These are phyloP conservation scores for Phylloporus arenicola DNA, from an alignment of 768 basidiomycete genomes.

Conservation along the genomic window DNA sequence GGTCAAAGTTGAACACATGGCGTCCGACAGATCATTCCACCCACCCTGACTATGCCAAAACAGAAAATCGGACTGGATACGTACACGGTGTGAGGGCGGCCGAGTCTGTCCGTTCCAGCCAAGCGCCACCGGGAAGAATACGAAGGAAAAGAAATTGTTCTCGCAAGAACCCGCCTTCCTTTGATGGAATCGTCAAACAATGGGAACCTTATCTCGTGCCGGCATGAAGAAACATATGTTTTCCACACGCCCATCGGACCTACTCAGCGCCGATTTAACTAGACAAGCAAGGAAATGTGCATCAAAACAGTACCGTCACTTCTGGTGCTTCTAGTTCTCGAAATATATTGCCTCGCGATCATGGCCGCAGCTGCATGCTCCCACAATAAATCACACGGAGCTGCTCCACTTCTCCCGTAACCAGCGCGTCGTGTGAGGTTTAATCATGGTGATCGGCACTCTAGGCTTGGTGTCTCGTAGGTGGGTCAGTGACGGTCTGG, in stretches of 20 bases:
- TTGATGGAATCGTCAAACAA: not conserved
- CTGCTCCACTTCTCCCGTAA: not conserved
- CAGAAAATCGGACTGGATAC: not conserved
- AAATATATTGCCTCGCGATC: not conserved
- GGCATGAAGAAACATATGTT: constrained; percentile 6
- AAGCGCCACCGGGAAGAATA: not conserved
- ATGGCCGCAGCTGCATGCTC: not conserved
- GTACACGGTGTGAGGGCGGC: not conserved
- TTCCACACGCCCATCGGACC: constrained; percentile 5
- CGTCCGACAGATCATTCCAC: not conserved
- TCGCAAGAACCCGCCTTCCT: not conserved
- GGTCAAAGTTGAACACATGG: not conserved
- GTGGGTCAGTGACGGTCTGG: too few species aligned
- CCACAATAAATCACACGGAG: not conserved
- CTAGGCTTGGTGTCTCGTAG: not conserved
- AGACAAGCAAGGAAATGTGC: not conserved
- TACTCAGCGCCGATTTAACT: not conserved
- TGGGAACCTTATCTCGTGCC: not conserved
- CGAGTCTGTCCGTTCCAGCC: not conserved
- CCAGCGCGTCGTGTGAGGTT: not conserved
- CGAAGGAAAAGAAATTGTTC: not conserved
- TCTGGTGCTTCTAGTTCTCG: not conserved
- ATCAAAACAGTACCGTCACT: not conserved
- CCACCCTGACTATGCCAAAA: not conserved
- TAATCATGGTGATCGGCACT: not conserved